Evolutionary conservation across 352 stramenopile species (phyloP), one percentile per base, ranked within the genome.

Genomic region (Elongisporangium undulatum): DNA sequence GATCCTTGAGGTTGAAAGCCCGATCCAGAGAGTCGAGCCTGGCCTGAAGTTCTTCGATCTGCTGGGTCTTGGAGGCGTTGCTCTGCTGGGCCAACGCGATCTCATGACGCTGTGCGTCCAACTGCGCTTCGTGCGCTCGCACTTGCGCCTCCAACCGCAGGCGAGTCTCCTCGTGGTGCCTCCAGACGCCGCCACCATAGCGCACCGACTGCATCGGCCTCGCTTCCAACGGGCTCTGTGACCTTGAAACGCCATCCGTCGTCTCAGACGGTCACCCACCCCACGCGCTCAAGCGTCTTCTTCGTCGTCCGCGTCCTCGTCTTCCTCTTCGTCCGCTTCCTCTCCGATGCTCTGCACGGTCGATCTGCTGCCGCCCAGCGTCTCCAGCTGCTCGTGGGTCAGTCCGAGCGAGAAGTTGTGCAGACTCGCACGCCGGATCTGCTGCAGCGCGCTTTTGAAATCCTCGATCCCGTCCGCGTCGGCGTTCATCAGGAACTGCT

Each of bases 381-480:
- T 45, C 12, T 45, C 34, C 34, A 45, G 34, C 34, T 45, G 34
- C 10, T 69, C 62, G 17, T 56, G 26, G 1, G 58, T 56, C 51
- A 71, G 13, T 17, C 65, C 53, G 16, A 71, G 16, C 26, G 62
- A 61, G 21, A 72, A 59, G 49, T 63, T 69, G 34, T 74, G 67
- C 9, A 79, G 23, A 21, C 61, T 85, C 63, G 76, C 60, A 52
- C 79, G 79, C 6, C 71, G 82, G 20, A 92, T 66, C 38, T 82
- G 77, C 56, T 87, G 67, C 45, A 92, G 63, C n/a, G 82, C 80
- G 21, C 26, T 62, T 69, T 85, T 88, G 60, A 76, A 92, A 67
- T 88, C 77, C 10, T 90, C 81, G 51, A 92, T 88, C 17, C 78
- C 60, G 2, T 45, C 62, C 55, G 82, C 75, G 56, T 92, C 79